Percentiles rank a stretch among this genome's conserved stretches.
phyloP scores from a whole-genome alignment of 257 asterid genomes.

The Plantago major region DNA sequence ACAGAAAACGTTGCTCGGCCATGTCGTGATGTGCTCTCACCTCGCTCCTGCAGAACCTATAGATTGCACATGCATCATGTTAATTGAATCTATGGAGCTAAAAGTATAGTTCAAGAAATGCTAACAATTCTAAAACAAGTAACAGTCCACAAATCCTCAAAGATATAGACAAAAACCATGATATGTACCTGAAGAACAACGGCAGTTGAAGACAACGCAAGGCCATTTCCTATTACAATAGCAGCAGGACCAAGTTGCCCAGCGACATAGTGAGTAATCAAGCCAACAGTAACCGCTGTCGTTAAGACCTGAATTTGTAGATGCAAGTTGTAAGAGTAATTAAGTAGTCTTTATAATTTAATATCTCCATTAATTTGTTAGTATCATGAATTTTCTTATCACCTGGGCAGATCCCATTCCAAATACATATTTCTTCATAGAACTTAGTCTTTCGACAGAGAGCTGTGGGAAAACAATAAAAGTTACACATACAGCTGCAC shows the following conservation, averaged over 20 bases:
- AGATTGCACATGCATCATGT: slow-evolving; percentile 24
- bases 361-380: slow-evolving; percentile 8
- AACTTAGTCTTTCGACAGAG: slow-evolving; percentile 96
- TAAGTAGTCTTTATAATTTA: slow-evolving; percentile 7
- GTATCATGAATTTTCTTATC: slow-evolving; percentile 26
- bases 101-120: not conserved
- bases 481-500: slow-evolving; percentile 11
- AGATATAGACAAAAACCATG: not conserved
- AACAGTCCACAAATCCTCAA: not conserved
- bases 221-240: slow-evolving; percentile 96
- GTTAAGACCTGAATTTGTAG: slow-evolving; percentile 66
- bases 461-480: slow-evolving; percentile 50
- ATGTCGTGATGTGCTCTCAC: slow-evolving; percentile 99
- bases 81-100: slow-evolving; percentile 19
- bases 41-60: slow-evolving; percentile 98
- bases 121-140: no score
- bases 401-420: slow-evolving; percentile 99
- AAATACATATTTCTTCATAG: slow-evolving; percentile 98
- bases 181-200: slow-evolving; percentile 90
- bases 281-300: slow-evolving; percentile 77
- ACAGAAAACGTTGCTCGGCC: slow-evolving; percentile 99
- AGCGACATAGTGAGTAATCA: slow-evolving; percentile 68
- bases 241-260: slow-evolving; percentile 97
- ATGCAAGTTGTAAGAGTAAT: slow-evolving; percentile 13
- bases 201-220: slow-evolving; percentile 97